A percentile compares a stretch with the other conserved stretches of the same genome.
Evolutionary conservation across 2,329 filamentous ascomycete genomes (phyloP).

Genomic region (Colletotrichum orchidophilum): DNA sequence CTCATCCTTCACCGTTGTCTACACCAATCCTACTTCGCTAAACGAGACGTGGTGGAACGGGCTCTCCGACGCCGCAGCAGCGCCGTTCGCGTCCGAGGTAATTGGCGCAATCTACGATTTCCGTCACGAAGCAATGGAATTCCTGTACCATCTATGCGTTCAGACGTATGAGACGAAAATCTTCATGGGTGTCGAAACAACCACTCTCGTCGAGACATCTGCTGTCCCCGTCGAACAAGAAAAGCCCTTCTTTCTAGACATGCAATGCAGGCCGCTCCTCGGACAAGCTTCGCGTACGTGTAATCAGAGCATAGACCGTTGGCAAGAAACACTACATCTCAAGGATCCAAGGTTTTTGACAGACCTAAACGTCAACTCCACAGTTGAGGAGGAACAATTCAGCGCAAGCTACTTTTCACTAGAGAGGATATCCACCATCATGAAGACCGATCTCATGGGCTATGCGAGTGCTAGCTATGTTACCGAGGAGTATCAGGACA

Average conservation of each 20-base stretch:
- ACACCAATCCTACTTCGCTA: not conserved
- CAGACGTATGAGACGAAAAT: constrained; percentile 4
- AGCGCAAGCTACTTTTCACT: not conserved
- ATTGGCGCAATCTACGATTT: not conserved
- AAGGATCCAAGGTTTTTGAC: not conserved
- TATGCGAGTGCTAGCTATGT: not conserved
- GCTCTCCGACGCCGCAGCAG: too few species aligned
- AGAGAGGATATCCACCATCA: not conserved
- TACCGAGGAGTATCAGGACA: not conserved
- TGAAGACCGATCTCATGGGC: not conserved
- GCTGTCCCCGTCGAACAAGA: not conserved
- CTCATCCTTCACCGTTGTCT: not conserved
- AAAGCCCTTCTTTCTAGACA: not conserved
- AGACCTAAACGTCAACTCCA: not conserved
- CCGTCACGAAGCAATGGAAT: not conserved
- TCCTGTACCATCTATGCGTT: constrained; percentile 4
- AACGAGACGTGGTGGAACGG: not conserved
- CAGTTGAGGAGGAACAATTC: not conserved
- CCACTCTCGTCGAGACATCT: not conserved
- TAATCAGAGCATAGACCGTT: not conserved
- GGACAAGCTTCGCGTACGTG: not conserved
- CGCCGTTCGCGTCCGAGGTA: not conserved
- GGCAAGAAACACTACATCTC: not conserved
- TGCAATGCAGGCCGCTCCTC: not conserved
- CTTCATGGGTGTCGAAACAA: not conserved